Base-by-base conservation (phyloP, 75 land plant species). In the Picea sitchensis region DNA sequence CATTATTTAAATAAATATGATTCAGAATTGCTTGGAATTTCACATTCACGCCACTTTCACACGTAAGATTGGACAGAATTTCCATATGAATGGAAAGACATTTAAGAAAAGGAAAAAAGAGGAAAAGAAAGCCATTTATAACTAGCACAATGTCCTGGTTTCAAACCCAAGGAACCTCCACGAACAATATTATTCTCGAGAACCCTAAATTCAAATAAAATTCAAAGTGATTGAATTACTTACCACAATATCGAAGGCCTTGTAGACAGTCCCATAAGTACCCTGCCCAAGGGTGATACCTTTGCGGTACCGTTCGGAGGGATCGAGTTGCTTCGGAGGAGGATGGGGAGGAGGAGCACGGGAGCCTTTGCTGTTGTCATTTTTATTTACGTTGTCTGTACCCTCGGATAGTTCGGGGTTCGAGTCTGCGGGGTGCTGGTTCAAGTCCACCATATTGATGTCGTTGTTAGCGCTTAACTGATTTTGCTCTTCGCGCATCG, bases 191-290 rank as follows among this genome's bases (percentile, higher is more conserved):
- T 60, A 18, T 61, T 17, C 26, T 4, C 30, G 38, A 9, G 15
- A 38, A 65, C 26, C 51, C 65, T 26, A 68, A 30, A 79, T 4
- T 20, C 47, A 14, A 1, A 79, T 59, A 65, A 14, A 36, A 18
- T 59, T 44, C 18, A 79, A 56, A 65, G 14, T 61, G 60, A n/a
- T 14, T 61, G 54, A 0, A 63, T 14, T 9, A 26, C 77, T 56
- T 88, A 92, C 97, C 97, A 87, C 82, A 56, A 83, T 88, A 81
- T 96, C 99, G 23, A 91, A 83, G 79, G 99, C 98, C 86, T 94
- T 96, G 89, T 78, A 96, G 44, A 96, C 99, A 41, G 91, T 93
- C 21, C 99, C 98, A 79, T 94, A 96, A 14, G 99, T 96, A 23
- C 99, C 99, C 84, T 94, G 95, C 8, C 99, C 99, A 26, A 96